phyloP scores from a whole-genome alignment of 495 filamentous ascomycete genomes.

The Neurospora africana region DNA sequence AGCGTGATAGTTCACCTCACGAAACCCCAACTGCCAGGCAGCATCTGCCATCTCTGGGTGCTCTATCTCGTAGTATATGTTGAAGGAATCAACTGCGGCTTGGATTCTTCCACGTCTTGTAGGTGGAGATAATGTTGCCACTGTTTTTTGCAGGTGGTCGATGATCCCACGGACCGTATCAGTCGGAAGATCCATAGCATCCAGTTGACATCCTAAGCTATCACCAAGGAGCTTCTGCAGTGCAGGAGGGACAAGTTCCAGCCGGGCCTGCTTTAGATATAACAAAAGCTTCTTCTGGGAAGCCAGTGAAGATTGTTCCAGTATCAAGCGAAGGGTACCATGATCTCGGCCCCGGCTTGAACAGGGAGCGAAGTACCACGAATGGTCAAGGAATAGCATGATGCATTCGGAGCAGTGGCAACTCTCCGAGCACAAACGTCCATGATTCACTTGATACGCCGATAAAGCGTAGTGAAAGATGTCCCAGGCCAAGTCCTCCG shows the following conservation, averaged over 20 bases:
- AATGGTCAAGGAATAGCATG: neutral
- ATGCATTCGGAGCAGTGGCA: neutral
- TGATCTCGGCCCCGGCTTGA: neutral
- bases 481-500: neutral
- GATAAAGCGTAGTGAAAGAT: neutral
- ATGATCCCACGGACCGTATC: neutral
- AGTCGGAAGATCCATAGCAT: no score
- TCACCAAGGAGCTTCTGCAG: neutral
- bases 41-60: neutral
- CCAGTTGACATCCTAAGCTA: no score
- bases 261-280: neutral
- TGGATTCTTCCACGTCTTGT: neutral
- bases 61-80: neutral
- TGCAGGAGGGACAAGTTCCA: neutral
- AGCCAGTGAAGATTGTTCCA: neutral
- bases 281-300: neutral
- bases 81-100: neutral
- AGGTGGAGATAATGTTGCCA: fast-evolving
- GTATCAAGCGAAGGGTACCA: neutral
- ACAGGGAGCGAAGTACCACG: neutral
- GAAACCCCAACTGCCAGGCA: neutral
- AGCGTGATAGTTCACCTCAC: neutral
- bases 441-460: fast-evolving
- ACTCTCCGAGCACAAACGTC: neutral
- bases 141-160: neutral